Base-by-base conservation (phyloP, 805 yeast genomes). In the Kodamaea kakaduensis region DNA sequence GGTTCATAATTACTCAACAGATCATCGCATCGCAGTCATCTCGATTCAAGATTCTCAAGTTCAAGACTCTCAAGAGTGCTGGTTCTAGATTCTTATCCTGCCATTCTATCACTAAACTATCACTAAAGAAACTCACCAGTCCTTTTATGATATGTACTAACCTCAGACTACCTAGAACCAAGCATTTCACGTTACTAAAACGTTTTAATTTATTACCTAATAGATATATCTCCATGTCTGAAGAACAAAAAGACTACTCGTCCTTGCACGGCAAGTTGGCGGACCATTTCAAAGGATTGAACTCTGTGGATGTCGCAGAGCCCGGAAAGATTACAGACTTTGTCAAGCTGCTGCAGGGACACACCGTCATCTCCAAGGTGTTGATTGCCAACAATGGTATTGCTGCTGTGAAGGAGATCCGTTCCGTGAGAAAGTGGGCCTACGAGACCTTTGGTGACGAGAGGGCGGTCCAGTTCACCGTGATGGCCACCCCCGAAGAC, bases 401-500 rank as follows among this genome's bases (percentile, higher is more conserved):
- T 60, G 98, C 95, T 13, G 99, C 99, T 31, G 99, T 93, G 41
- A 93, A 93, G 62, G 97, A 93, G 69, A 94, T 93, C 59, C 77
- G 99, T 53, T 86, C 96, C 7, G 89, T 93, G 28, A 79, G 98
- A 66, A 93, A 90, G 72, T 93, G 99, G 99, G 89, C 98, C 17
- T 93, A 93, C 64, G 97, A 93, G 61, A 88, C 97, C n/a, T 93
- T 93, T 67, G 96, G 96, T 44, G 81, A 94, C 56, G 97, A 93
- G 62, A 77, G 84, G 56, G 87, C 95, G 38, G 84, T 93, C 46
- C 86, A 85, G 51, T 94, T 93, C 58, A 93, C 90, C 22, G 97
- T 85, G 26, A 93, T 93, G 99, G 97, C 98, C 40, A 93, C 99
- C 14, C 98, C 98, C n/a, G 99, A 93, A 61, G 99, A 93, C 69